Base-by-base conservation (phyloP, 2,329 filamentous ascomycete species). In the Phoma sp. region DNA sequence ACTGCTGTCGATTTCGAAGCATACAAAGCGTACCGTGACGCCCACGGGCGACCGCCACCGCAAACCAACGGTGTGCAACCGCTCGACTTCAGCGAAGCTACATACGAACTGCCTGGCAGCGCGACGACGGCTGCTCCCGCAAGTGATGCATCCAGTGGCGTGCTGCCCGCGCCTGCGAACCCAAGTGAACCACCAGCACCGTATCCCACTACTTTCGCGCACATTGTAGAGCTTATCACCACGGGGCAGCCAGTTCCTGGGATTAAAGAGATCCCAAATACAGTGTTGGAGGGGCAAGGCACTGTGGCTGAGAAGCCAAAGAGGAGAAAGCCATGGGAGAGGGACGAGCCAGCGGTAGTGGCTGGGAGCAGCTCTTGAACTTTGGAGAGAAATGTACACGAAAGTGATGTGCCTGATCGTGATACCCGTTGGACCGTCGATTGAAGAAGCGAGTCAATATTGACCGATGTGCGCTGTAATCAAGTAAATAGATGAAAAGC, bases 181-280 rank as follows among this genome's bases (percentile, higher is more conserved):
- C 29, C 67, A 24, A 64, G 46, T 36, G 67, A 68, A 40, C 70
- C 68, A 13, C 80, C 84, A 40, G 89, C 91, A 33, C 83, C 85
- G 1, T 96, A 96, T 66, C 92, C 92, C 3, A 87, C 87, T 43
- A 88, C 86, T 1, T 96, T 97, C 73, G 88, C 90, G 7, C 87
- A 93, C 61, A 91, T 97, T 58, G 88, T 96, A 50, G 89, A 91
- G 66, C 83, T 96, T 49, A 90, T 97, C 48, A 90, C 90, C 23
- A 87, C 86, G 25, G 91, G 91, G 47, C 86, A 91, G 64, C 88
- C 90, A 0, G 89, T 97, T 38, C 91, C 92, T 1, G 93, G 93
- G 0, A 96, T 97, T 67, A 87, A 87, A 63, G 86, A 96, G 59
- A 93, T 97, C 47, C 91, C 93, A 4, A 85, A 91, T 62, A 95